Conservation (phyloP, 1,284 basidiomycete species). For the Ceratobasidium sp. region DNA sequence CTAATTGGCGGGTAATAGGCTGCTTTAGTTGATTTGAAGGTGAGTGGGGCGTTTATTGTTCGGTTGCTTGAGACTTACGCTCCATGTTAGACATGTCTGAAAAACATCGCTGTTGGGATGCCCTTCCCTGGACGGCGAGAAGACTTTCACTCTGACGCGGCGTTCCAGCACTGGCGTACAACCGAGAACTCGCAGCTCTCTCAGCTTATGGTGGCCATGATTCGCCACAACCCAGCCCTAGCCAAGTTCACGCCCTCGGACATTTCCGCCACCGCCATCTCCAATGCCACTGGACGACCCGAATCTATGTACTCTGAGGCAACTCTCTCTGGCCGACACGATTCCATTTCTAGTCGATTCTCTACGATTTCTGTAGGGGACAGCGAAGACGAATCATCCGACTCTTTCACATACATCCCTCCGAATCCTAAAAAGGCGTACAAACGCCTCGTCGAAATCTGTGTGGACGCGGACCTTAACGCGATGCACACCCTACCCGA, state of each 20-base stretch:
- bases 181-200: constrained; percentile 88
- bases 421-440: constrained; percentile 90
- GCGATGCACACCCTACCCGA: constrained; percentile 92
- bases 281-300: constrained; percentile 64
- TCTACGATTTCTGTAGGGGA: constrained; percentile 68
- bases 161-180: constrained; percentile 87
- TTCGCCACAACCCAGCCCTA: constrained; percentile 88
- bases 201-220: constrained; percentile 90
- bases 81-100: constrained; percentile 80
- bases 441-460: constrained; percentile 84
- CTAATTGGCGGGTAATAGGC: constrained; percentile 65
- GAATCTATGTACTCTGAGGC: constrained; percentile 67
- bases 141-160: constrained; percentile 86
- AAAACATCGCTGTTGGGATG: constrained; percentile 88
- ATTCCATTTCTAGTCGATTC: constrained; percentile 74
- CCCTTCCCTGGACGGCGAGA: constrained; percentile 87
- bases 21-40: constrained; percentile 87
- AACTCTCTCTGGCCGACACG: constrained; percentile 63
- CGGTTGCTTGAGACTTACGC: not conserved
- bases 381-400: constrained; percentile 78
- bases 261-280: constrained; percentile 59
- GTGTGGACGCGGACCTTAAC: constrained; percentile 89
- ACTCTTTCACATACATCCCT: constrained; percentile 90
- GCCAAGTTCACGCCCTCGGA: constrained; percentile 81
- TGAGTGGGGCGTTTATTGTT: constrained; percentile 54